Evolutionary conservation across 2,329 filamentous ascomycete species (phyloP).

Genomic region (Colletotrichum tofieldiae): DNA sequence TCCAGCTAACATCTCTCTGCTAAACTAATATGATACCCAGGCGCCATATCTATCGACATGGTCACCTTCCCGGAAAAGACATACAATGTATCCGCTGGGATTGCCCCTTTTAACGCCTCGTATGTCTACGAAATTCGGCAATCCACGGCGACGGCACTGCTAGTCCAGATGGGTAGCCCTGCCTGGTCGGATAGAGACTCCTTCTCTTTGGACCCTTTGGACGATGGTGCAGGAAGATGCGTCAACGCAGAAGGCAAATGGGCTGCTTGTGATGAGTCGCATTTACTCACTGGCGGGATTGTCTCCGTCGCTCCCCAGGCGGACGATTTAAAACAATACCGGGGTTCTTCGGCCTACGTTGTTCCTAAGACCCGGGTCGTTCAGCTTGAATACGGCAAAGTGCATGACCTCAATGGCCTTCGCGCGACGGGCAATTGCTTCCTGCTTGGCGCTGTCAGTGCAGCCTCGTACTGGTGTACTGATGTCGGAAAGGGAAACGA

Average conservation of each 20-base stretch:
- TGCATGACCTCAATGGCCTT: constrained; percentile 13
- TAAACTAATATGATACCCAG: neutral
- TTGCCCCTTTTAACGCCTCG: constrained; percentile 35
- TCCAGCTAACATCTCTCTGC: neutral
- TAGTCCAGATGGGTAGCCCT: constrained; percentile 39
- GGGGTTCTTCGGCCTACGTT: constrained; percentile 21
- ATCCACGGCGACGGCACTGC: constrained; percentile 24
- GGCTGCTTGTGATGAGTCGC: constrained; percentile 31
- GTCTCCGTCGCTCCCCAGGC: constrained; percentile 29
- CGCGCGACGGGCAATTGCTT: constrained; percentile 23
- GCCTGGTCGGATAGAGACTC: constrained; percentile 38
- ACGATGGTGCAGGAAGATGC: constrained; percentile 9
- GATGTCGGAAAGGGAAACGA: constrained; percentile 7
- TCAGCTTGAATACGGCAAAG: constrained; percentile 31
- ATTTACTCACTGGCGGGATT: constrained; percentile 28
- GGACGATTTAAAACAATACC: constrained; percentile 23
- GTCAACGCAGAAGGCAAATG: constrained; percentile 4
- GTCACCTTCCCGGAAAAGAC: constrained; percentile 39
- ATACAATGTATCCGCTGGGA: constrained; percentile 29
- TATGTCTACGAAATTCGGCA: constrained; percentile 17
- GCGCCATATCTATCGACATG: constrained; percentile 31
- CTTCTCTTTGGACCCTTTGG: constrained; percentile 29
- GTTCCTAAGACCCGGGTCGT: constrained; percentile 23
- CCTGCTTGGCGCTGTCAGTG: constrained; percentile 24
- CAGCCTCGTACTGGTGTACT: constrained; percentile 38